Percentiles rank a stretch among this genome's conserved stretches.
Evolutionary conservation across 805 yeast species (phyloP).

Genomic region (Starmerella floricola): DNA sequence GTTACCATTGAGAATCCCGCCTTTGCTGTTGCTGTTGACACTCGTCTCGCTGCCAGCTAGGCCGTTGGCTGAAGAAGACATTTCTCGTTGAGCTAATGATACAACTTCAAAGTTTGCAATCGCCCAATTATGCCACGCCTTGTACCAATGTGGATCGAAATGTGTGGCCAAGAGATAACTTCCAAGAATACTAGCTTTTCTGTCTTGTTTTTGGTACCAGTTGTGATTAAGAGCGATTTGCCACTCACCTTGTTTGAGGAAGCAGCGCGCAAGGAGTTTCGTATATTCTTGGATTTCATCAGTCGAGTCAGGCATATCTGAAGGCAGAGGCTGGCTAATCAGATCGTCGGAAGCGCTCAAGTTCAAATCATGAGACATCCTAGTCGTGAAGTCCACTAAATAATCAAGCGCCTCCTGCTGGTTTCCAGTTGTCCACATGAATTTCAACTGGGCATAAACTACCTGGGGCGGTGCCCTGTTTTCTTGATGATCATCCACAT

Average conservation of each 20-base stretch:
- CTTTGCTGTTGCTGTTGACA: background rate
- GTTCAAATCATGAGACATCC: constrained; percentile 81
- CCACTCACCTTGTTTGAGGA: constrained; percentile 98
- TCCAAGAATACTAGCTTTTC: constrained; percentile 74
- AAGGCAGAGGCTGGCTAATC: constrained; percentile 74
- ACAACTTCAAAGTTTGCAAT: constrained; percentile 86
- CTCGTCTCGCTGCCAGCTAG: background rate
- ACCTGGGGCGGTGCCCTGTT: constrained; percentile 92
- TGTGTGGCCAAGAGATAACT: constrained; percentile 90
- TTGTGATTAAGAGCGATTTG: constrained; percentile 65
- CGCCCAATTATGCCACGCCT: constrained; percentile 99
- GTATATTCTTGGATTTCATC: constrained; percentile 75
- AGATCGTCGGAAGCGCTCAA: constrained; percentile 67
- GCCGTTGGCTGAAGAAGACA: background rate
- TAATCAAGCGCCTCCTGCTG: constrained; percentile 76
- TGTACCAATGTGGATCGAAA: constrained; percentile 86
- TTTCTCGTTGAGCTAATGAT: constrained; percentile 13
- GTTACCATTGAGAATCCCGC: no score
- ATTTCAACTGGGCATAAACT: constrained; percentile 91
- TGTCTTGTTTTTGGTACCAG: constrained; percentile 60
- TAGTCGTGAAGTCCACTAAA: constrained; percentile 77
- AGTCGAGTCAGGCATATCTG: constrained; percentile 48
- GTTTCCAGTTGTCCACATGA: constrained; percentile 93
- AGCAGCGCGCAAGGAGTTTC: constrained; percentile 78
- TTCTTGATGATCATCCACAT: constrained; percentile 25